phyloP scores from a whole-genome alignment of 768 basidiomycete genomes.

The Zangia roseola region DNA sequence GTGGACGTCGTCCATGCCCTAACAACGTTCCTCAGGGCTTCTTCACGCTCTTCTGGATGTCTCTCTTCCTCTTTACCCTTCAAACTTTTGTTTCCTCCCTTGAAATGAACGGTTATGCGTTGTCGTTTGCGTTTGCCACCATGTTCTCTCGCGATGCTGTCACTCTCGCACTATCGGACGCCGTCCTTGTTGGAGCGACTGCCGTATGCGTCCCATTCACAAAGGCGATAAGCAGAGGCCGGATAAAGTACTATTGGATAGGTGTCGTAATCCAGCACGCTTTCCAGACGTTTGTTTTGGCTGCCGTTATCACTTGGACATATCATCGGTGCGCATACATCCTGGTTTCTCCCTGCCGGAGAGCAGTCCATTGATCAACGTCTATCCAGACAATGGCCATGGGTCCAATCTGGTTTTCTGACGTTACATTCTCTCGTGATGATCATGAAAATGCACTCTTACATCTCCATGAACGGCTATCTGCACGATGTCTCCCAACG shows the following conservation, averaged over 20 bases:
- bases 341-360: neutral
- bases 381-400: slow-evolving; percentile 81
- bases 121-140: slow-evolving; percentile 77
- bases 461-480: slow-evolving; percentile 84
- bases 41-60: slow-evolving; percentile 93
- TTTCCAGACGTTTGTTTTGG: slow-evolving; percentile 73
- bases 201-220: slow-evolving; percentile 82
- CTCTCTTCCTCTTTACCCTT: slow-evolving; percentile 78
- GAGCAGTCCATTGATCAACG: neutral
- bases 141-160: slow-evolving; percentile 87
- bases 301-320: slow-evolving; percentile 81
- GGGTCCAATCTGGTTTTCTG: slow-evolving; percentile 93
- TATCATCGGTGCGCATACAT: slow-evolving; percentile 62
- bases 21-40: slow-evolving; percentile 62
- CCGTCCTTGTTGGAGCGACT: slow-evolving; percentile 73
- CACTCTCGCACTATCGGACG: slow-evolving; percentile 82
- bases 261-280: slow-evolving; percentile 79
- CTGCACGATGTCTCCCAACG: slow-evolving; percentile 56
- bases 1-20: slow-evolving; percentile 5
- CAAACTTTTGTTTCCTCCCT: slow-evolving; percentile 76
- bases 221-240: slow-evolving; percentile 69
- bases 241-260: slow-evolving; percentile 78
- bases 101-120: slow-evolving; percentile 73
- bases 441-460: slow-evolving; percentile 97
- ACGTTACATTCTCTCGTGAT: slow-evolving; percentile 86